Evolutionary conservation across 352 stramenopile species (phyloP).

Genomic region (Pythium coloratum): DNA sequence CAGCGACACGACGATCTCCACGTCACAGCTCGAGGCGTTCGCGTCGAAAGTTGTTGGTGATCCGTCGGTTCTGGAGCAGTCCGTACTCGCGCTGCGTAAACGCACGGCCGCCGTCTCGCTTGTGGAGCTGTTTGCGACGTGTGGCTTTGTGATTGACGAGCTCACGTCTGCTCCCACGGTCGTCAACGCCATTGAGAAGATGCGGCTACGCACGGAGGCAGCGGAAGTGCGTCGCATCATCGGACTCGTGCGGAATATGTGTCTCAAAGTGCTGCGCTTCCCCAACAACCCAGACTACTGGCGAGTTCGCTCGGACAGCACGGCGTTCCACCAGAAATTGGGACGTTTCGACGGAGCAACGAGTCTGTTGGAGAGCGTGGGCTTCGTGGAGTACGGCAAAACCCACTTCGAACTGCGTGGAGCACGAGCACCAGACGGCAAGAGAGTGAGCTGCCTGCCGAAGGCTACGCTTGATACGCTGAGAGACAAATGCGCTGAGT

Average conservation of each 20-base stretch:
- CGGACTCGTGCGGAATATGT: constrained; percentile 48
- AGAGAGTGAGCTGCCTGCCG: constrained; percentile 41
- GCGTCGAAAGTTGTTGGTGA: constrained; percentile 44
- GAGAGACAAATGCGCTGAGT: constrained; percentile 47
- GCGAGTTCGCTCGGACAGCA: constrained; percentile 54
- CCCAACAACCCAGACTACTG: constrained; percentile 76
- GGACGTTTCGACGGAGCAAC: constrained; percentile 61
- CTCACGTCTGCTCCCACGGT: constrained; percentile 53
- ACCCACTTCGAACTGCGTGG: constrained; percentile 59
- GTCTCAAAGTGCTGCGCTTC: constrained; percentile 67
- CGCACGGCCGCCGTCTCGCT: constrained; percentile 52
- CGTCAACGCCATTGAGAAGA: constrained; percentile 51
- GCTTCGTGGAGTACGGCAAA: constrained; percentile 56
- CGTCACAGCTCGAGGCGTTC: constrained; percentile 48
- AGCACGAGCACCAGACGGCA: constrained; percentile 40
- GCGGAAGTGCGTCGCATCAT: constrained; percentile 57
- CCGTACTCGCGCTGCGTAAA: constrained; percentile 43
- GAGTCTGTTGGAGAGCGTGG: constrained; percentile 52
- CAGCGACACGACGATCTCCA: constrained; percentile 28
- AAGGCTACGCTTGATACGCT: constrained; percentile 44
- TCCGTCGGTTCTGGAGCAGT: constrained; percentile 38
- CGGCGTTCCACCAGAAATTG: constrained; percentile 62
- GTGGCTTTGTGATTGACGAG: constrained; percentile 71
- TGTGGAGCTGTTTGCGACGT: constrained; percentile 57
- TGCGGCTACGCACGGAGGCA: constrained; percentile 51